These are phyloP conservation scores for Suhomyces chickasaworum DNA, from an alignment of 1,139 yeast genomes.

Conservation along the genomic window DNA sequence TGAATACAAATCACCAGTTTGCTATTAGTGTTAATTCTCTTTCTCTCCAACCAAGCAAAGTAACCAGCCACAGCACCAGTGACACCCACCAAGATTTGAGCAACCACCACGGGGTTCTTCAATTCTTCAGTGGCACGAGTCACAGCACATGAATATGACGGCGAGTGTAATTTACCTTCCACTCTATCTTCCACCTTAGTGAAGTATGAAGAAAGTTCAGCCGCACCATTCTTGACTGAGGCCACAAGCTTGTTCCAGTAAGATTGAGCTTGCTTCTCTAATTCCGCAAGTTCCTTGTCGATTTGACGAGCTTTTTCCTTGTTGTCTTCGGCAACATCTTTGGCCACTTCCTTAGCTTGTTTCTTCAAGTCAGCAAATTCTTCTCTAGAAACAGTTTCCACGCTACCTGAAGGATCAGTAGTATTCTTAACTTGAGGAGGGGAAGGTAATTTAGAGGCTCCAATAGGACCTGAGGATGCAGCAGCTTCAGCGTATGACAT, in stretches of 20 bases:
- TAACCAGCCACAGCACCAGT: constrained; percentile 53
- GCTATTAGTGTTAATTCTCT: constrained; percentile 47
- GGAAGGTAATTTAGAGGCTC: constrained; percentile 27
- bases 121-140: constrained; percentile 34
- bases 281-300: constrained; percentile 27
- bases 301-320: constrained; percentile 11
- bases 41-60: constrained; percentile 56
- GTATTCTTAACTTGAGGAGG: constrained; percentile 28
- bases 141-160: constrained; percentile 4
- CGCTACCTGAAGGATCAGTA: constrained; percentile 29
- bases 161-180: constrained; percentile 5
- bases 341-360: constrained; percentile 25
- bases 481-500: constrained; percentile 44
- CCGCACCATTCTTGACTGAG: constrained; percentile 13
- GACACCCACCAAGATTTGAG: constrained; percentile 55
- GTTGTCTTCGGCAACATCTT: constrained; percentile 22
- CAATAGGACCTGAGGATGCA: constrained; percentile 38
- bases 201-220: constrained; percentile 14
- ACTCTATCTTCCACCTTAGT: constrained; percentile 4
- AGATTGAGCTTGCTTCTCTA: constrained; percentile 30
- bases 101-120: constrained; percentile 63
- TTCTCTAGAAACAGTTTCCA: constrained; percentile 31
- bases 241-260: constrained; percentile 23
- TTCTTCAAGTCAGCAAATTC: constrained; percentile 34
- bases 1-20: constrained; percentile 54